phyloP scores from a whole-genome alignment of 805 yeast genomes.

The Clavispora asparagi region DNA sequence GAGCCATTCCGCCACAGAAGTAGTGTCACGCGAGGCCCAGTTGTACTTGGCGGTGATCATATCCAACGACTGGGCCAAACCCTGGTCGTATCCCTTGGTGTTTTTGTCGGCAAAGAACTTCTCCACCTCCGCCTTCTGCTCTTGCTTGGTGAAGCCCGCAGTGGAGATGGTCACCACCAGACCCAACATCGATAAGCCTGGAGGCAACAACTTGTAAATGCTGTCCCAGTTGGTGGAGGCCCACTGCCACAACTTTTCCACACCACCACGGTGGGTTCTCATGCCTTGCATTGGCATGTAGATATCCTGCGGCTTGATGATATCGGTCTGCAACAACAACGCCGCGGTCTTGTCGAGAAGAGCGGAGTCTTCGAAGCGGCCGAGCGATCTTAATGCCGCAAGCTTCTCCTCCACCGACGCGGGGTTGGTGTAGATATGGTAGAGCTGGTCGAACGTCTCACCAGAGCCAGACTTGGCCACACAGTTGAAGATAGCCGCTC shows the following conservation, averaged over 20 bases:
- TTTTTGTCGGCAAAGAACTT: slow-evolving; percentile 48
- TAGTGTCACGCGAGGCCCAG: slow-evolving; percentile 56
- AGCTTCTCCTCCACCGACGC: slow-evolving; percentile 60
- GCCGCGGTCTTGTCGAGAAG: slow-evolving; percentile 53
- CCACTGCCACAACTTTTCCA: slow-evolving; percentile 73
- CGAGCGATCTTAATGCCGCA: slow-evolving; percentile 65
- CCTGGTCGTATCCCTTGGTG: slow-evolving; percentile 61
- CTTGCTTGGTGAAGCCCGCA: slow-evolving; percentile 53
- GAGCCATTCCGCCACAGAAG: slow-evolving; percentile 46
- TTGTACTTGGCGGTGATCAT: slow-evolving; percentile 48
- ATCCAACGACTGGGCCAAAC: slow-evolving; percentile 62
- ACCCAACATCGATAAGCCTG: slow-evolving; percentile 75
- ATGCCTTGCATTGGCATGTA: slow-evolving; percentile 75
- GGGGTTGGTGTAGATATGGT: slow-evolving; percentile 57
- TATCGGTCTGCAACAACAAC: slow-evolving; percentile 50
- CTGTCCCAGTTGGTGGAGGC: slow-evolving; percentile 66
- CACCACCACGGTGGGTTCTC: slow-evolving; percentile 58
- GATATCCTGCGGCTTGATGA: slow-evolving; percentile 65
- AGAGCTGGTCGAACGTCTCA: slow-evolving; percentile 58
- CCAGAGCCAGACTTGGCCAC: slow-evolving; percentile 62
- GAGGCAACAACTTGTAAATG: slow-evolving; percentile 64
- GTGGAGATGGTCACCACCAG: slow-evolving; percentile 62
- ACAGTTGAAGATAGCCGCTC: slow-evolving; percentile 58
- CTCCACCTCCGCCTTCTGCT: slow-evolving; percentile 47
- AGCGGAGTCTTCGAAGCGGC: slow-evolving; percentile 50